phyloP scores from a whole-genome alignment of 495 filamentous ascomycete species.

The Tuber melanosporum region DNA sequence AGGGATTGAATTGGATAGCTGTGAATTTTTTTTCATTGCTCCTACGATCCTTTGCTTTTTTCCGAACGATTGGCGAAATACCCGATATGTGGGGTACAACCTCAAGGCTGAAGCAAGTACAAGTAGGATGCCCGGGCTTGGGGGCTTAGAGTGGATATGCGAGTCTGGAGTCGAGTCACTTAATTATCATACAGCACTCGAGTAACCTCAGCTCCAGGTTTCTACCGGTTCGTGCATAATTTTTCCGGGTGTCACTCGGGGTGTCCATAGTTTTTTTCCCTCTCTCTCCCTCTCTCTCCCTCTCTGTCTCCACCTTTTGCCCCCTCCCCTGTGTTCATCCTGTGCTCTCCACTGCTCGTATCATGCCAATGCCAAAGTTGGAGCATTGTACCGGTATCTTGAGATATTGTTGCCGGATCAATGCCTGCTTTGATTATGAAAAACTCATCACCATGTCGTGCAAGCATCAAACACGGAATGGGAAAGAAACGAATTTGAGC shows the following conservation, averaged over 20 bases:
- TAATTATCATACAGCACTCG: not conserved
- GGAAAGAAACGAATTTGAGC: constrained; percentile 23
- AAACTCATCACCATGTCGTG: constrained; percentile 16
- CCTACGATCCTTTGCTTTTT: constrained; percentile 12
- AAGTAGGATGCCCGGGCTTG: not conserved
- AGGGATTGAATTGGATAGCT: not conserved
- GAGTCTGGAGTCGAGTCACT: constrained; percentile 13
- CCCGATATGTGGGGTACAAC: constrained; percentile 19
- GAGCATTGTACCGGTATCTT: not conserved
- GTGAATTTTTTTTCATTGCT: not conserved
- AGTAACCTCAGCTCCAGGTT: constrained; percentile 16
- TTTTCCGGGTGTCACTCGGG: constrained; percentile 4
- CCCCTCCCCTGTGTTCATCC: not conserved
- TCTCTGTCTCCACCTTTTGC: too few species aligned
- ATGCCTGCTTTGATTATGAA: not conserved
- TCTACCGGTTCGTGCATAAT: constrained; percentile 22
- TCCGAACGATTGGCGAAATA: constrained; percentile 26
- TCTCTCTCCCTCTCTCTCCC: not conserved
- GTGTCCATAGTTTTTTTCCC: not conserved
- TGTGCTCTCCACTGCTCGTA: not conserved
- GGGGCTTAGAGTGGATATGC: constrained; percentile 10
- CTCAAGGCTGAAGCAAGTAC: not conserved
- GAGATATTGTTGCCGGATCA: not conserved
- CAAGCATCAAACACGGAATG: constrained; percentile 17
- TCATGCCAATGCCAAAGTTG: not conserved